Evolutionary conservation across 352 stramenopile species (phyloP).

Genomic region (Phytophthora sojae): DNA sequence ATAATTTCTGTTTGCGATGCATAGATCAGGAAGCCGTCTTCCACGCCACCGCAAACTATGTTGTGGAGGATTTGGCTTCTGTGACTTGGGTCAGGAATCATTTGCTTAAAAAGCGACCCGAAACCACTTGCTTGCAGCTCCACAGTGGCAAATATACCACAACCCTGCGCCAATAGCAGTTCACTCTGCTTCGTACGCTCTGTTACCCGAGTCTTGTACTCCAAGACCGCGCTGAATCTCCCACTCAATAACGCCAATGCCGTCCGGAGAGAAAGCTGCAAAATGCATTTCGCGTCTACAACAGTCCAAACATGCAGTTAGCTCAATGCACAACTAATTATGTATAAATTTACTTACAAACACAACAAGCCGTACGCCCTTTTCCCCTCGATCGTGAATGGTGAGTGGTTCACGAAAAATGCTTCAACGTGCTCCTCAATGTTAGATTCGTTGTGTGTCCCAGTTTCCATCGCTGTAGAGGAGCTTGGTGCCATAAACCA

Average conservation of each 20-base stretch:
- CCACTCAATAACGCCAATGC: not conserved
- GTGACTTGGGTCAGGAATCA: not conserved
- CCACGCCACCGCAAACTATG: not conserved
- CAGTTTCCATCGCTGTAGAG: too few relatives aligned
- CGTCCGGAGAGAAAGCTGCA: not conserved
- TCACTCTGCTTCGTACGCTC: too few relatives aligned
- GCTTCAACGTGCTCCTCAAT: too few relatives aligned
- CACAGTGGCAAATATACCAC: too few relatives aligned
- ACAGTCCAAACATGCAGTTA: not conserved
- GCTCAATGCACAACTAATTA: too few relatives aligned
- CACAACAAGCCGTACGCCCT: too few relatives aligned
- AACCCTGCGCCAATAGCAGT: too few relatives aligned
- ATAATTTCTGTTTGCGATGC: not conserved
- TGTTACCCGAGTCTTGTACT: not conserved
- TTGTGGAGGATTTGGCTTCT: not conserved
- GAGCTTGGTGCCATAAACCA: too few relatives aligned
- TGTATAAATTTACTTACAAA: too few relatives aligned
- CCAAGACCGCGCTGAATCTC: not conserved
- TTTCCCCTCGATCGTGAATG: too few relatives aligned
- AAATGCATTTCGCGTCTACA: not conserved
- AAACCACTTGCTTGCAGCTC: not conserved
- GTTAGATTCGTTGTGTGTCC: too few relatives aligned
- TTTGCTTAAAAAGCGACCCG: not conserved
- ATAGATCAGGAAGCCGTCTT: not conserved
- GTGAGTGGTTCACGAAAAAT: too few relatives aligned